Evolutionary conservation across 305 asterid species (phyloP).

Genomic region (Fraxinus paxiana): DNA sequence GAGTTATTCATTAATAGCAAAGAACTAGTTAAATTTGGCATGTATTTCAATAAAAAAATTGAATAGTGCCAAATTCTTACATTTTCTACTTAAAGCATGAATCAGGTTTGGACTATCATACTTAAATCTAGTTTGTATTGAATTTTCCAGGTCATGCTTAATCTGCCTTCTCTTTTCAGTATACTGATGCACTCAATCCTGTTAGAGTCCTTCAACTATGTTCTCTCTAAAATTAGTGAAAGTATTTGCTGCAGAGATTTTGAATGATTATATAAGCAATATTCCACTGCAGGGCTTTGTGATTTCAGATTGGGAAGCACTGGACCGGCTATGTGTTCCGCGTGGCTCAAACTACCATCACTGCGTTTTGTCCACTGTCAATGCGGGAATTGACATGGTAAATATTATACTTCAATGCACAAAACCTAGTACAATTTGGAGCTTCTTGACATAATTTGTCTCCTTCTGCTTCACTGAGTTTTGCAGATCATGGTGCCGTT

Average conservation of each 20-base stretch:
- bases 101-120: not conserved
- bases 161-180: not conserved
- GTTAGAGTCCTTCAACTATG: not conserved
- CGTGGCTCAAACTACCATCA: conserved; percentile 58
- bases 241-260: not conserved
- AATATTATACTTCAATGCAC: conserved; percentile 7
- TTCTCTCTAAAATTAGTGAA: not conserved
- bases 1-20: not conserved
- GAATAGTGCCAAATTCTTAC: not conserved
- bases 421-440: conserved; percentile 2
- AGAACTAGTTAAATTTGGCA: not conserved
- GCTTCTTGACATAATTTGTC: conserved; percentile 9
- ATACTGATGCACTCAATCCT: not conserved
- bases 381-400: conserved; percentile 80
- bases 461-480: conserved; percentile 15
- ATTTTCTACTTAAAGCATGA: not conserved
- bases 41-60: not conserved
- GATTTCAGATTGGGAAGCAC: conserved; percentile 77
- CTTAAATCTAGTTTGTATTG: not conserved
- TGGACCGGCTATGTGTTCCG: conserved; percentile 57
- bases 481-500: conserved; percentile 95
- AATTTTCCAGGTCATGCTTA: not conserved
- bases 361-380: conserved; percentile 42
- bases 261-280: conserved; percentile 10
- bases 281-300: conserved; percentile 59